phyloP scores from a whole-genome alignment of 352 stramenopile species.

The Phytophthora pinifolia region DNA sequence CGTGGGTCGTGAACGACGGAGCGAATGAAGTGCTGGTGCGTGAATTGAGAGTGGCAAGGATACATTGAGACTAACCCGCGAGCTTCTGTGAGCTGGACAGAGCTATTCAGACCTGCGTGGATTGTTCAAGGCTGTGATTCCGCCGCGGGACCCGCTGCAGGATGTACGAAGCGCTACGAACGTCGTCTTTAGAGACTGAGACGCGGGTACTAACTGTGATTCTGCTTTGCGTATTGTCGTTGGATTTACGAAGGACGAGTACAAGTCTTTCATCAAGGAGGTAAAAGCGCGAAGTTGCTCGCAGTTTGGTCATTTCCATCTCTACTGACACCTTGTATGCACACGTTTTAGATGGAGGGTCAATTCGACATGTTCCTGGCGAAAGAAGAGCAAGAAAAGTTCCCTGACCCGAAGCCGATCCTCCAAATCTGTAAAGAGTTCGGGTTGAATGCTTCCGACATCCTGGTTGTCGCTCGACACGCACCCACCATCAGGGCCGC shows the following conservation, averaged over 20 bases:
- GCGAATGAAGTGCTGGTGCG: slow-evolving; percentile 69
- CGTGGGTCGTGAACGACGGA: slow-evolving; percentile 72
- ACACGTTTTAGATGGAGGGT: slow-evolving; percentile 47
- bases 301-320: not conserved
- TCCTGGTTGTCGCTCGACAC: slow-evolving; percentile 61
- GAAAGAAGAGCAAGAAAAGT: slow-evolving; percentile 40
- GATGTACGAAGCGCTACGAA: slow-evolving; percentile 30
- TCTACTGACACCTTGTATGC: slow-evolving; percentile 4
- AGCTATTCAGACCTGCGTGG: slow-evolving; percentile 64
- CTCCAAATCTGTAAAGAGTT: slow-evolving; percentile 50
- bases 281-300: slow-evolving; percentile 18
- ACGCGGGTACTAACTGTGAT: too few relatives aligned
- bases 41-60: not conserved
- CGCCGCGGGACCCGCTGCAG: slow-evolving; percentile 47
- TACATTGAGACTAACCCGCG: not conserved
- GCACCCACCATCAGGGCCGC: slow-evolving; percentile 57
- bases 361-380: slow-evolving; percentile 67
- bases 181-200: too few relatives aligned
- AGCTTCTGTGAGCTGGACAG: slow-evolving; percentile 21
- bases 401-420: slow-evolving; percentile 55
- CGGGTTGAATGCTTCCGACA: slow-evolving; percentile 47
- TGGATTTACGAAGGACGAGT: slow-evolving; percentile 50
- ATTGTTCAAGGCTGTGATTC: slow-evolving; percentile 62
- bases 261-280: slow-evolving; percentile 66
- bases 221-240: not conserved